Conservation (phyloP, 768 basidiomycete species). For the Exsudoporus frostii region DNA sequence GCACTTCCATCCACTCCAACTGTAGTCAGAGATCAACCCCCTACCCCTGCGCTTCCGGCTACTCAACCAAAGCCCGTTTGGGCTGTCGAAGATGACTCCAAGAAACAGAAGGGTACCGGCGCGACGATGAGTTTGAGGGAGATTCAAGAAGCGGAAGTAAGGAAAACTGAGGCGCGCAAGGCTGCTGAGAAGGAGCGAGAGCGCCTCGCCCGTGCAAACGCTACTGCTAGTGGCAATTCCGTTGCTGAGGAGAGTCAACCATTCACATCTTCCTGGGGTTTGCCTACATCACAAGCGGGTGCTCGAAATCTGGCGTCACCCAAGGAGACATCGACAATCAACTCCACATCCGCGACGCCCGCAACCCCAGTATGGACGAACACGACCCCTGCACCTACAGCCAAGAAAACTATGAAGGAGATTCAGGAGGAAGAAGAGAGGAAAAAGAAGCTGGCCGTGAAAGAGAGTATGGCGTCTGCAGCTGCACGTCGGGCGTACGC, state of each 20-base stretch:
- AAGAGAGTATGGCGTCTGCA: slow-evolving; percentile 56
- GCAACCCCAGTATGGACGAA: slow-evolving; percentile 70
- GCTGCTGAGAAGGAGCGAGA: slow-evolving; percentile 71
- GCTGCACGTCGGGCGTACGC: slow-evolving; percentile 72
- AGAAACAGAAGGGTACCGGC: slow-evolving; percentile 46
- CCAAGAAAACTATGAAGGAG: slow-evolving; percentile 96
- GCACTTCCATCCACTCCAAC: slow-evolving; percentile 5
- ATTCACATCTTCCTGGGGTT: slow-evolving; percentile 78
- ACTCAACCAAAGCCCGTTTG: slow-evolving; percentile 53
- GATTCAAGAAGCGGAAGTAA: slow-evolving; percentile 92
- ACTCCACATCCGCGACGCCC: slow-evolving; percentile 30
- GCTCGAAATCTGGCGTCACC: slow-evolving; percentile 37
- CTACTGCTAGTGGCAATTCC: slow-evolving; percentile 32
- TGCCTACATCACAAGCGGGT: slow-evolving; percentile 80
- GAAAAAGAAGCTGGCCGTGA: slow-evolving; percentile 64
- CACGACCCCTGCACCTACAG: slow-evolving; percentile 45
- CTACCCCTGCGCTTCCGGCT: slow-evolving; percentile 19
- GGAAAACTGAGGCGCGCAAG: slow-evolving; percentile 74
- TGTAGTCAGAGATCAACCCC: slow-evolving; percentile 21
- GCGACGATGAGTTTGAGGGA: slow-evolving; percentile 75
- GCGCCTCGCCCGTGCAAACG: slow-evolving; percentile 47
- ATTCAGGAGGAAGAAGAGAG: slow-evolving; percentile 97
- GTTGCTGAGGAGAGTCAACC: slow-evolving; percentile 54
- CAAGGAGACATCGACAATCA: slow-evolving; percentile 40
- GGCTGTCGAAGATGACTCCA: slow-evolving; percentile 66